Base-by-base conservation (phyloP, 768 basidiomycete species). In the Tulasnella calospora region DNA sequence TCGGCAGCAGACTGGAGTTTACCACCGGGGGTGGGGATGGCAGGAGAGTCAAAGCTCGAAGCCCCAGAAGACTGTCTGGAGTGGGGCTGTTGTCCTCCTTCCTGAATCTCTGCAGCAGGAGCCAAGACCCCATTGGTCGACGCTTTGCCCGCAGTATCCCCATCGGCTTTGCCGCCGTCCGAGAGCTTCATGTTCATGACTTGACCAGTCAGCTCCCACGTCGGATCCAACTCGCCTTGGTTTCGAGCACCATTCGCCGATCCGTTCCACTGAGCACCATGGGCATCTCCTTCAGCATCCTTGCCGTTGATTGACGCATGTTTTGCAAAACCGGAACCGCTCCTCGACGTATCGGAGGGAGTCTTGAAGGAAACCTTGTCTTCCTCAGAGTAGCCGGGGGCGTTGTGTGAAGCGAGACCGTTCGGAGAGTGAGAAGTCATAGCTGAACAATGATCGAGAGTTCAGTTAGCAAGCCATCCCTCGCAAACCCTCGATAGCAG, bases 401-500 rank as follows among this genome's bases (percentile, higher is more conserved):
- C 71, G 71, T 40, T 40, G 44, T 72, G 71, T 27, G 71, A 72
- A 72, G 38, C 36, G 17, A 57, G 38, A 44, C 51, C 57, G 47
- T 55, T 76, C 46, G 75, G 75, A n/a, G 75, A 76, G 27, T 51
- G 36, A 61, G 75, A 76, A 61, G 75, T 76, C 75, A 76, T 76
- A 21, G 75, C 75, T 76, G 47, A 76, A 61, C 40, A 67, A 61
- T 47, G 73, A 74, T 47, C 19, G 44, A 74, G 33, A 5, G 61
- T 10, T 17, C 19, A 46, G 71, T 40, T 38, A 72, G 44, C 38
- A 9, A 15, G 13, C 71, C 36, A 46, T 72, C n/a, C 38, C 38
- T 10, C 35, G 33, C 9, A 27, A 23, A 13, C 23, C 21, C 23
- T 72, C 36, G 71, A 72, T 17, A 38, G 21, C 5, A 72, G 27